Percentiles rank a stretch among this genome's conserved stretches.
These are phyloP conservation scores for Myxozyma kluyveri DNA, from an alignment of 805 yeast species.

Conservation along the genomic window DNA sequence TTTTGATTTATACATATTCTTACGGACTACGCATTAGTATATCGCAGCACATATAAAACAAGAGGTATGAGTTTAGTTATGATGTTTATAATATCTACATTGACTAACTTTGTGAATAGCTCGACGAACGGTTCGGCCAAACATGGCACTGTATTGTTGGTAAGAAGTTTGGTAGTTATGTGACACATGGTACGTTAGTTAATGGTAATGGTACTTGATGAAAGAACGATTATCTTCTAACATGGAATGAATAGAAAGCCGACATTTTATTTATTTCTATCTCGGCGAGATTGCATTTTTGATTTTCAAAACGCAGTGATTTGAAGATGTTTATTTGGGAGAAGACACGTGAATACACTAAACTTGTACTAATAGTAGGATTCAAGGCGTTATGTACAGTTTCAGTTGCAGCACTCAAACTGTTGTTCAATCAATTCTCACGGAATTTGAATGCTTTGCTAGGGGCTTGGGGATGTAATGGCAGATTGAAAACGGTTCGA, in stretches of 20 bases:
- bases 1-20: neutral
- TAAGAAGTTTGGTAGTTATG: conserved; percentile 57
- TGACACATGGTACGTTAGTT: conserved; percentile 52
- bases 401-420: too few relatives aligned
- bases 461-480: too few relatives aligned
- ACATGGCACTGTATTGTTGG: conserved; percentile 68
- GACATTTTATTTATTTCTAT: conserved; percentile 56
- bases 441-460: too few relatives aligned
- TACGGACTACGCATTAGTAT: conserved; percentile 39
- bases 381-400: too few relatives aligned
- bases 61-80: conserved; percentile 37
- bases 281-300: conserved; percentile 53
- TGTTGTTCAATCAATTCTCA: too few relatives aligned
- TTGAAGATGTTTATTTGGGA: too few relatives aligned
- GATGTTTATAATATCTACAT: neutral
- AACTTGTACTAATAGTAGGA: too few relatives aligned
- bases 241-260: conserved; percentile 36
- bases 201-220: conserved; percentile 37
- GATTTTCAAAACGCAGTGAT: conserved; percentile 50
- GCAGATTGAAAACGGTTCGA: too few relatives aligned
- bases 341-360: too few relatives aligned
- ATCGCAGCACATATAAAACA: conserved; percentile 58
- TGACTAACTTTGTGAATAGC: conserved; percentile 19
- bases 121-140: conserved; percentile 54
- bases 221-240: neutral